A percentile compares a stretch with the other conserved stretches of the same genome.
These are phyloP conservation scores for Panicum virgatum DNA, from an alignment of 202 grass and related monocot genomes.

Conservation along the genomic window DNA sequence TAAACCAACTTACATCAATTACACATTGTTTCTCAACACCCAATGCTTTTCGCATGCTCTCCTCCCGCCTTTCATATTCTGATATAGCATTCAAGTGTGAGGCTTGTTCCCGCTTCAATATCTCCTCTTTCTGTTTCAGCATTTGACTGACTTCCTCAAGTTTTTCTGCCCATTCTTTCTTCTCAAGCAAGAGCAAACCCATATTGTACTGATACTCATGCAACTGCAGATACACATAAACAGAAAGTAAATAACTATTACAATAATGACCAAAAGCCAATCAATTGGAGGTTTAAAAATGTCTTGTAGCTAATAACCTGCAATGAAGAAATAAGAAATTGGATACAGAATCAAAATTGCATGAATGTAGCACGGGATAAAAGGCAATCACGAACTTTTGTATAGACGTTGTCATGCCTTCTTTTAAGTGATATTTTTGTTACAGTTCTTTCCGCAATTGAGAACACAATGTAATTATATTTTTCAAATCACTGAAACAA, in stretches of 20 bases:
- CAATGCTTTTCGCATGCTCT: slow-evolving; percentile 63
- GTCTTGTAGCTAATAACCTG: background rate
- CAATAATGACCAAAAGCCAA: background rate
- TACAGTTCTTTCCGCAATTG: background rate
- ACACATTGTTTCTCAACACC: slow-evolving; percentile 94
- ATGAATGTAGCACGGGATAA: background rate
- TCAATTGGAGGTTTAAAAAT: background rate
- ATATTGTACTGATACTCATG: slow-evolving; percentile 95
- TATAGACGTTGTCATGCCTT: background rate
- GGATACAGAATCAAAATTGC: background rate
- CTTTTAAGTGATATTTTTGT: background rate
- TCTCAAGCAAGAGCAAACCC: slow-evolving; percentile 92
- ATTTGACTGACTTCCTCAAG: slow-evolving; percentile 65
- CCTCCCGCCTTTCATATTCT: slow-evolving; percentile 80
- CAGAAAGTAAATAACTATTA: slow-evolving; percentile 17
- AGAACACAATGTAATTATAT: background rate
- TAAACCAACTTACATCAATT: slow-evolving; percentile 58
- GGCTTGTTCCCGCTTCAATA: slow-evolving; percentile 80
- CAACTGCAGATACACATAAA: slow-evolving; percentile 54
- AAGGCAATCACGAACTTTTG: background rate
- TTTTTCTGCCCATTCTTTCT: slow-evolving; percentile 83
- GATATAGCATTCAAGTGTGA: slow-evolving; percentile 71
- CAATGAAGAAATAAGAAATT: background rate
- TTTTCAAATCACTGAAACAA: background rate
- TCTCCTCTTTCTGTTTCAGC: slow-evolving; percentile 68